These are phyloP conservation scores for Pseudogymnoascus sp. DNA, from an alignment of 2,329 filamentous ascomycete genomes.

Conservation along the genomic window DNA sequence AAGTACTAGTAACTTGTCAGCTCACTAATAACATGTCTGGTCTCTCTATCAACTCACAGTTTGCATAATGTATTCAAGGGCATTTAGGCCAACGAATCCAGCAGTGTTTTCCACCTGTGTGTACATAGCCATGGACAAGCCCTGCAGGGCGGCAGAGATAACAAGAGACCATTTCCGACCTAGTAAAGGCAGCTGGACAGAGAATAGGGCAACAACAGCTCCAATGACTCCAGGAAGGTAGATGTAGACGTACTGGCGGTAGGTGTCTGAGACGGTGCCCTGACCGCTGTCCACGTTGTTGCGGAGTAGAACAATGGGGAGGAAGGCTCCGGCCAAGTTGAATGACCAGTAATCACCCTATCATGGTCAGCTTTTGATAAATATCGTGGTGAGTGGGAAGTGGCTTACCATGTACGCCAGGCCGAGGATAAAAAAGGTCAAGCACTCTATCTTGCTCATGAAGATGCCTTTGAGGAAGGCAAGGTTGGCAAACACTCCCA, in stretches of 20 bases:
- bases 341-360: constrained; percentile 9
- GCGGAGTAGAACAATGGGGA: constrained; percentile 27
- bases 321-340: constrained; percentile 31
- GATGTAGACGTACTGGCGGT: constrained; percentile 31
- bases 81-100: constrained; percentile 24
- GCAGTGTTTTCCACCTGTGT: constrained; percentile 23
- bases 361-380: constrained; percentile 1
- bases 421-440: not conserved
- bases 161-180: constrained; percentile 26
- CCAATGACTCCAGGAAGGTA: constrained; percentile 30
- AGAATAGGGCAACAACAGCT: constrained; percentile 18
- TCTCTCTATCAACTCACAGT: constrained; percentile 13
- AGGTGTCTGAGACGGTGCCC: constrained; percentile 25
- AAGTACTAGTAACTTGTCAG: constrained; percentile 11
- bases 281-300: constrained; percentile 23
- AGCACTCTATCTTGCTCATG: not conserved
- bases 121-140: constrained; percentile 23
- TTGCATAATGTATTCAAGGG: constrained; percentile 28
- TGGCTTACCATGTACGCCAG: not conserved
- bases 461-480: not conserved
- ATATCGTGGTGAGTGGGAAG: not conserved
- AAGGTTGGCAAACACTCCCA: not conserved
- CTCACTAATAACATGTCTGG: not conserved
- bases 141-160: constrained; percentile 23
- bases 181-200: constrained; percentile 17